Evolutionary conservation across 2,329 filamentous ascomycete species (phyloP).

Genomic region (Aotearoamyces nothofagi): DNA sequence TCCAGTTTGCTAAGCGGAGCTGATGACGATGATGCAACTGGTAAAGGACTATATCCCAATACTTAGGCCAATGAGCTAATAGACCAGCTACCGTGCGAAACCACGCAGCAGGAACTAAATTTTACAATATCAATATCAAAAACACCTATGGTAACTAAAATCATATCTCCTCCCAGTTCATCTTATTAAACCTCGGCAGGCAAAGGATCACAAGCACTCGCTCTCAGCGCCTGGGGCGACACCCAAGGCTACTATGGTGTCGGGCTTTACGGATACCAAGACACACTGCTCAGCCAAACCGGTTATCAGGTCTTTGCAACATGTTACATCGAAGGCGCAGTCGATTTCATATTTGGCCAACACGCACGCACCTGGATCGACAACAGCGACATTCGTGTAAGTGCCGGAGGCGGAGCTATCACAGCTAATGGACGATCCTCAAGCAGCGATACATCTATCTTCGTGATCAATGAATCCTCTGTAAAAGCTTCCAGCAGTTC

Average conservation of each 20-base stretch:
- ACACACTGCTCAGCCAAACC: constrained; percentile 32
- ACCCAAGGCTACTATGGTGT: constrained; percentile 42
- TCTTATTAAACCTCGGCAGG: neutral
- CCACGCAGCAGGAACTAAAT: constrained; percentile 29
- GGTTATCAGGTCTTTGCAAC: constrained; percentile 40
- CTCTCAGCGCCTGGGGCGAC: constrained; percentile 32
- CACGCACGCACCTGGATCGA: constrained; percentile 35
- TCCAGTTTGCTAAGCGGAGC: constrained; percentile 24
- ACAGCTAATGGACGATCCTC: constrained; percentile 28
- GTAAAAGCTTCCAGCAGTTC: constrained; percentile 26
- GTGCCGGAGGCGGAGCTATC: constrained; percentile 29
- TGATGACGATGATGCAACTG: constrained; percentile 25
- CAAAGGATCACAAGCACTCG: constrained; percentile 33
- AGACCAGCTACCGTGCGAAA: constrained; percentile 18
- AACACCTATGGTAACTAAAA: constrained; percentile 28
- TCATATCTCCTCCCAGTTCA: neutral
- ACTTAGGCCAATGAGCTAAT: no score
- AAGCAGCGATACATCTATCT: constrained; percentile 23
- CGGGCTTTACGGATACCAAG: constrained; percentile 38
- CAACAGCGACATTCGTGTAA: constrained; percentile 27
- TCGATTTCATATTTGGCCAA: constrained; percentile 46
- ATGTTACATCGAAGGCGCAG: constrained; percentile 39
- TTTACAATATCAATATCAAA: constrained; percentile 44
- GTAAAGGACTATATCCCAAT: no score
- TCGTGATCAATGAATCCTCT: constrained; percentile 37